Conservation (phyloP, 305 asterid genomes). For the Coffea humblotiana region DNA sequence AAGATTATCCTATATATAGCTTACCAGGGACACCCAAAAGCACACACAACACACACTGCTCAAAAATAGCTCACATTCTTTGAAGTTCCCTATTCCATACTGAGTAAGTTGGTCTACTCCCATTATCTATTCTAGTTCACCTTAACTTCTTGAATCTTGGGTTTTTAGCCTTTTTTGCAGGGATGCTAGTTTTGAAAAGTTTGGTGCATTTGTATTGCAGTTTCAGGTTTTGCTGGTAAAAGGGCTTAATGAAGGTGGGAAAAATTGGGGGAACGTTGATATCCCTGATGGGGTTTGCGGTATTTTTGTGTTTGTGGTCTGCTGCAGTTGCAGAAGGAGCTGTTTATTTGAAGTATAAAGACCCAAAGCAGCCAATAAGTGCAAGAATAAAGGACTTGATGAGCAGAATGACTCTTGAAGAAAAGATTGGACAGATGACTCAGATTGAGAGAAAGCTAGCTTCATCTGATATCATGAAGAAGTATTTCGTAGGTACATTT, state of each 20-base stretch:
- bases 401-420: conserved; percentile 21
- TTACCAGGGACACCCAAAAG: neutral
- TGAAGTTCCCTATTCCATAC: neutral
- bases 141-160: neutral
- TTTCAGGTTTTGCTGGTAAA: conserved; percentile 4
- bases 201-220: neutral
- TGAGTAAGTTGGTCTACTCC: neutral
- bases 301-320: neutral
- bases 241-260: neutral
- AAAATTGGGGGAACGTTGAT: neutral
- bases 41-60: neutral
- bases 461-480: conserved; percentile 16
- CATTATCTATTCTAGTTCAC: neutral
- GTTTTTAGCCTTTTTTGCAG: neutral
- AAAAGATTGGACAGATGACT: conserved; percentile 28
- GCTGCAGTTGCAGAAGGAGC: conserved; percentile 5
- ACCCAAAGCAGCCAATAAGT: conserved; percentile 16
- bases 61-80: neutral
- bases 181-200: neutral
- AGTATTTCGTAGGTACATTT: conserved; percentile 19
- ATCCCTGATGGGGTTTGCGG: neutral
- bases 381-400: conserved; percentile 24
- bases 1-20: neutral
- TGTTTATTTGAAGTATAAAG: neutral
- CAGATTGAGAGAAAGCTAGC: conserved; percentile 24